Conservation (phyloP, 2,329 filamentous ascomycete genomes). For the Colletotrichum lini region DNA sequence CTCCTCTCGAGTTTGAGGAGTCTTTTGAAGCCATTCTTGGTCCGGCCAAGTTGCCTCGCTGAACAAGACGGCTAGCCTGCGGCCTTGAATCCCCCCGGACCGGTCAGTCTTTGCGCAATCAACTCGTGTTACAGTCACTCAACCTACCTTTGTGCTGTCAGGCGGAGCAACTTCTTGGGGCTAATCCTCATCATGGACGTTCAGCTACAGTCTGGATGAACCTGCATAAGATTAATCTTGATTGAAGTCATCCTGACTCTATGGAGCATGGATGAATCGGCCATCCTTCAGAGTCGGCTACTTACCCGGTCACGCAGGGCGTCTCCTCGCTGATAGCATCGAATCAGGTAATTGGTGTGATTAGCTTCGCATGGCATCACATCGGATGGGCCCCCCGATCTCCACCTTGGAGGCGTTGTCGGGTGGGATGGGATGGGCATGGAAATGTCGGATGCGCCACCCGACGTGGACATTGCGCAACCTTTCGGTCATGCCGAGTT, state of each 20-base stretch:
- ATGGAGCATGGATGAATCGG: too few relatives aligned
- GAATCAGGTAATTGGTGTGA: conserved; percentile 11
- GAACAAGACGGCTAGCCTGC: not conserved
- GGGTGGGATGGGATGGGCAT: too few relatives aligned
- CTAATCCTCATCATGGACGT: too few relatives aligned
- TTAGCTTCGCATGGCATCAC: not conserved
- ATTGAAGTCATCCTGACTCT: too few relatives aligned
- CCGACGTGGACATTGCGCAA: conserved; percentile 28
- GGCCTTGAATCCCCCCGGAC: not conserved
- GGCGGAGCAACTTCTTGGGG: too few relatives aligned
- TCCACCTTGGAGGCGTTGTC: conserved; percentile 6
- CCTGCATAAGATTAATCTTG: too few relatives aligned
- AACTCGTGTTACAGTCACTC: not conserved
- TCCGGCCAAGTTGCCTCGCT: too few relatives aligned
- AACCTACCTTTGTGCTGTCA: not conserved
- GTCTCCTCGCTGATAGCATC: conserved; percentile 12
- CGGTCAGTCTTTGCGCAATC: not conserved
- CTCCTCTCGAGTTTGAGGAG: not conserved
- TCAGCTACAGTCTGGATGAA: too few relatives aligned
- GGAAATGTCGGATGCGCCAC: conserved; percentile 25
- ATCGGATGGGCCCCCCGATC: conserved; percentile 6
- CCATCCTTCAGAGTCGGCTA: not conserved
- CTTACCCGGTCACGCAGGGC: not conserved
- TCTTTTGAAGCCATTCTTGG: not conserved
- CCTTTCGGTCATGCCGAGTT: conserved; percentile 8